Evolutionary conservation across 306 rosid genomes (phyloP), one percentile per base, ranked within the genome.

Genomic region (Lathyrus tuberosus): DNA sequence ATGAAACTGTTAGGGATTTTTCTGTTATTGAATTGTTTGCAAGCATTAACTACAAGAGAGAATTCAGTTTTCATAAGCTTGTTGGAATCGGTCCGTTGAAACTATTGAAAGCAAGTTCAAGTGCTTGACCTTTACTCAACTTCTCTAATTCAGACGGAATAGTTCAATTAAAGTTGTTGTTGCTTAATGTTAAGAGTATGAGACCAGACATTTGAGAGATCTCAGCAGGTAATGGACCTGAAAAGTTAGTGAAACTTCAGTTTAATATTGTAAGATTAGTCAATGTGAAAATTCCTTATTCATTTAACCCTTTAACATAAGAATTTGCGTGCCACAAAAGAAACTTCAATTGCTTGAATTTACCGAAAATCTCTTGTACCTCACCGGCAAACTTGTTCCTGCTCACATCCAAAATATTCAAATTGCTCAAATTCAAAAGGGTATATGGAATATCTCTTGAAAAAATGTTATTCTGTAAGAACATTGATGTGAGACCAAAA

Each of bases 31-130:
- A 79, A 73, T 93, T 93, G 72, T 85, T 78, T 0, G 96, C 89
- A 15, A 93, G 88, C 93, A 88, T 93, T 67, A 93, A 57, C 98
- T 96, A 93, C 24, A 93, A 40, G 20, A 93, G 93, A 63, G 91
- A 85, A 6, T 30, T 81, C 81, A 90, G 65, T 18, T 86, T 90
- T 51, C 98, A 96, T 10, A 93, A 16, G 64, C 74, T 86, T 47
- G 83, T 26, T 7, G 98, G 98, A 52, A 93, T 88, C 33, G 82
- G 37, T 6, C 98, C 98, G 11, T 20, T 85, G 72, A 93, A 77
- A 49, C 4, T 70, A 84, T 93, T 93, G 82, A 43, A 84, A 16
- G 91, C 78, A 30, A 93, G 91, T 24, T 93, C 98, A 28, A 90
- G 85, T 56, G 82, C 85, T 75, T 85, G 91, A 16, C 90, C 80